Conservation (phyloP, 495 filamentous ascomycete species). For the Penicillium fimorum region DNA sequence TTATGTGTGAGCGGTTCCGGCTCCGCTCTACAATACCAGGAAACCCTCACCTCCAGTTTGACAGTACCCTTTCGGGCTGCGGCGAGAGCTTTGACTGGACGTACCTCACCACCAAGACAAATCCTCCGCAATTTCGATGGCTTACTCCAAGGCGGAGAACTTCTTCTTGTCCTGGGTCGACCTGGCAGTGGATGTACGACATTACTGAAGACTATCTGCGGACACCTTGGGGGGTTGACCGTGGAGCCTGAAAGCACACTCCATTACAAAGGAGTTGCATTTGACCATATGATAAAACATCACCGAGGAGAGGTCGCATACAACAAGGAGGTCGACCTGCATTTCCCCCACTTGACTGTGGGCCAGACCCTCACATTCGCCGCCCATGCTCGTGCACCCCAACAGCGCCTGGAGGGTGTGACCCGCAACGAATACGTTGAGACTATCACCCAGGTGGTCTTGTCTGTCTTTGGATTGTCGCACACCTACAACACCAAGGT, state of each 20-base stretch:
- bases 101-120: slow-evolving; percentile 17
- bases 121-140: slow-evolving; percentile 40
- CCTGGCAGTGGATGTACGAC: slow-evolving; percentile 43
- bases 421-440: slow-evolving; percentile 41
- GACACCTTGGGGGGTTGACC: slow-evolving; percentile 34
- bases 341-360: slow-evolving; percentile 64
- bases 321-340: slow-evolving; percentile 59
- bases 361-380: slow-evolving; percentile 64
- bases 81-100: slow-evolving; percentile 30
- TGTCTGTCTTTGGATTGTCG: slow-evolving; percentile 57
- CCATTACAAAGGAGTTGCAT: slow-evolving; percentile 48
- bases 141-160: slow-evolving; percentile 34
- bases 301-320: slow-evolving; percentile 64
- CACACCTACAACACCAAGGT: slow-evolving; percentile 51
- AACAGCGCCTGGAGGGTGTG: slow-evolving; percentile 39
- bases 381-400: slow-evolving; percentile 47
- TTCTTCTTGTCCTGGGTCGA: slow-evolving; percentile 42
- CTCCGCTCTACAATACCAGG: slow-evolving; percentile 47
- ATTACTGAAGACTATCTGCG: slow-evolving; percentile 37
- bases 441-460: slow-evolving; percentile 53
- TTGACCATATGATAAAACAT: slow-evolving; percentile 50
- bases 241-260: slow-evolving; percentile 39
- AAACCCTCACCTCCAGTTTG: slow-evolving; percentile 45
- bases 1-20: slow-evolving; percentile 53
- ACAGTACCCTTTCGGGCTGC: slow-evolving; percentile 39